These are phyloP conservation scores for Pythium dissimile DNA, from an alignment of 352 stramenopile genomes.

Conservation along the genomic window DNA sequence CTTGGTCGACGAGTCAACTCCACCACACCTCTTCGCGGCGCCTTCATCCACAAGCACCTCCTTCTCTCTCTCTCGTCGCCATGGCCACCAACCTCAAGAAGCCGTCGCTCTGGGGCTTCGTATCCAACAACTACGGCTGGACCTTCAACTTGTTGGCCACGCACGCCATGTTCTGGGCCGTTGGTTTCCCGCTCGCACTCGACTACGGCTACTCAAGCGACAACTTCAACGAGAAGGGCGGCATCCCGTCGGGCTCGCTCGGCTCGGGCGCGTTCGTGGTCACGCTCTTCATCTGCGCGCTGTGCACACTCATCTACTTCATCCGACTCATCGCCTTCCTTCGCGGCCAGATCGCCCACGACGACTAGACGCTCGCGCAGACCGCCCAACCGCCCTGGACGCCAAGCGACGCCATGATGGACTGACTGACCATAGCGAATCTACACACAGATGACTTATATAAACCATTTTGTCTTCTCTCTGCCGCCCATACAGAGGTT, in stretches of 20 bases:
- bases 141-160: slow-evolving; percentile 84
- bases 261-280: slow-evolving; percentile 78
- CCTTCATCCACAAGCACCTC: background rate
- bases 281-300: slow-evolving; percentile 69
- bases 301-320: slow-evolving; percentile 72
- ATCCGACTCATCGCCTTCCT: slow-evolving; percentile 55
- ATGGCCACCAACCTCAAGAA: slow-evolving; percentile 17
- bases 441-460: no score
- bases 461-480: background rate
- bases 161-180: slow-evolving; percentile 79
- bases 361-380: slow-evolving; percentile 25
- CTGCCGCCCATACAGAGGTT: no score
- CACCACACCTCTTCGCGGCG: no score
- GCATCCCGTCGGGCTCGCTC: slow-evolving; percentile 70
- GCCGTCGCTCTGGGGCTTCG: slow-evolving; percentile 48
- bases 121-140: slow-evolving; percentile 76
- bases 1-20: background rate
- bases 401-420: no score
- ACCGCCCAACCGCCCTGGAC: no score
- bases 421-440: no score
- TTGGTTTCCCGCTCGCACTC: slow-evolving; percentile 68
- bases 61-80: background rate
- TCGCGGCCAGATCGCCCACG: slow-evolving; percentile 26
- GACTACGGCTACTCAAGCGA: slow-evolving; percentile 80
- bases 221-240: slow-evolving; percentile 72